Evolutionary conservation across 305 asterid genomes (phyloP).

Genomic region (Rubia tinctorum): DNA sequence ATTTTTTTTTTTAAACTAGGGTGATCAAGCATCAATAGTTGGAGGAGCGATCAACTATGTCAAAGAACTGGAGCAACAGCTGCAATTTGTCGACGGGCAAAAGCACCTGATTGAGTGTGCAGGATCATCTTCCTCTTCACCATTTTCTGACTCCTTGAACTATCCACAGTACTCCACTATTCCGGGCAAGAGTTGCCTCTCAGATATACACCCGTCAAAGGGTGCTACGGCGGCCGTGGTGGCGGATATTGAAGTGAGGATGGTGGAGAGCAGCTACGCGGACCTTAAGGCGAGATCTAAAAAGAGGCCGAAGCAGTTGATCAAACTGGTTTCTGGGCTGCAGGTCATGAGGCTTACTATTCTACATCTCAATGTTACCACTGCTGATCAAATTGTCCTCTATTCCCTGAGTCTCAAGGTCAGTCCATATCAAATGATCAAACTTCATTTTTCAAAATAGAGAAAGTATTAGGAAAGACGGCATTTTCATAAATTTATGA

Average conservation of each 20-base stretch:
- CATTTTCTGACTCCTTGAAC: constrained; percentile 36
- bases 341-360: constrained; percentile 30
- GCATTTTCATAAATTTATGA: too few relatives aligned
- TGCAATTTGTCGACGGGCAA: constrained; percentile 31
- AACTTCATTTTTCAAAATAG: too few relatives aligned
- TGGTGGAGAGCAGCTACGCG: constrained; percentile 41
- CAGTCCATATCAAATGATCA: not conserved
- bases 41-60: constrained; percentile 45
- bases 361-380: constrained; percentile 42
- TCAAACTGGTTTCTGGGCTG: constrained; percentile 31
- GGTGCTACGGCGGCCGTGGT: not conserved
- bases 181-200: not conserved
- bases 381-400: constrained; percentile 28
- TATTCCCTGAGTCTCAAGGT: constrained; percentile 37
- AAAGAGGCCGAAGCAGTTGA: constrained; percentile 29
- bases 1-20: constrained; percentile 11
- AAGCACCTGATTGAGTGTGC: constrained; percentile 12
- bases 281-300: constrained; percentile 33
- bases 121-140: constrained; percentile 15
- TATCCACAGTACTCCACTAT: constrained; percentile 32
- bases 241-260: constrained; percentile 42
- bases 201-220: constrained; percentile 1
- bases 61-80: constrained; percentile 39
- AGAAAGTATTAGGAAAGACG: too few relatives aligned
- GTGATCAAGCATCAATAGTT: constrained; percentile 43